phyloP scores from a whole-genome alignment of 2,329 filamentous ascomycete species.

The Calonectria honghensis region DNA sequence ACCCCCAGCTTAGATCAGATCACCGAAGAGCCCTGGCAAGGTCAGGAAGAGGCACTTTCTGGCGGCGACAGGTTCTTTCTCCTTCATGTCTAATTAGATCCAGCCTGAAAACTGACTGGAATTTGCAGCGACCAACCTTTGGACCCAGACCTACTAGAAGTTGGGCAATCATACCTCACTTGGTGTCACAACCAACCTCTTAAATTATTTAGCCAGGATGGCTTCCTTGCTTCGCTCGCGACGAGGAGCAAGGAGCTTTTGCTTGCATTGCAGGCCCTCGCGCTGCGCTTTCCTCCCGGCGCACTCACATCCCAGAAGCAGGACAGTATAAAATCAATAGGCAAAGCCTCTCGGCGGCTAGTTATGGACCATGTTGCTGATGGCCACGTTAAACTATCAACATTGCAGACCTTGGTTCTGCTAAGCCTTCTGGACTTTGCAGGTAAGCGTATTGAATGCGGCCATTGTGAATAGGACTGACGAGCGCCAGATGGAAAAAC shows the following conservation, averaged over 20 bases:
- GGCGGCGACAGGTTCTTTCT: neutral
- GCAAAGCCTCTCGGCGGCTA: constrained; percentile 48
- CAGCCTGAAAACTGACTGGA: neutral
- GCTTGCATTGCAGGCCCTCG: constrained; percentile 62
- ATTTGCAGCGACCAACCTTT: neutral
- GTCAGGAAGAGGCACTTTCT: neutral
- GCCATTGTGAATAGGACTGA: neutral
- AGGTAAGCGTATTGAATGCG: constrained; percentile 49
- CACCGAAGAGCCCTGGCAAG: neutral
- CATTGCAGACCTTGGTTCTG: constrained; percentile 62
- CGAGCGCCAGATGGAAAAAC: constrained; percentile 48
- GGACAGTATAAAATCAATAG: constrained; percentile 34
- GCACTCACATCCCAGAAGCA: constrained; percentile 41
- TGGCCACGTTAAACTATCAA: constrained; percentile 61
- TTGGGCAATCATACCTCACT: constrained; percentile 63
- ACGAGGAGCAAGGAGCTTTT: constrained; percentile 61
- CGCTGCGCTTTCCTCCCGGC: constrained; percentile 62
- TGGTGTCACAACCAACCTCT: constrained; percentile 71
- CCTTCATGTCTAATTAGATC: neutral
- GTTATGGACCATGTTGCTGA: constrained; percentile 60
- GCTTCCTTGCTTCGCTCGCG: constrained; percentile 63
- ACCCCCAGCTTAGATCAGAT: constrained; percentile 9
- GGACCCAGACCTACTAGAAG: constrained; percentile 34
- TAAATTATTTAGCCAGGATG: constrained; percentile 65
- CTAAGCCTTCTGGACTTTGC: constrained; percentile 62